phyloP scores from a whole-genome alignment of 2,329 filamentous ascomycete genomes.

The Aspergillus oerlinghausenensis region DNA sequence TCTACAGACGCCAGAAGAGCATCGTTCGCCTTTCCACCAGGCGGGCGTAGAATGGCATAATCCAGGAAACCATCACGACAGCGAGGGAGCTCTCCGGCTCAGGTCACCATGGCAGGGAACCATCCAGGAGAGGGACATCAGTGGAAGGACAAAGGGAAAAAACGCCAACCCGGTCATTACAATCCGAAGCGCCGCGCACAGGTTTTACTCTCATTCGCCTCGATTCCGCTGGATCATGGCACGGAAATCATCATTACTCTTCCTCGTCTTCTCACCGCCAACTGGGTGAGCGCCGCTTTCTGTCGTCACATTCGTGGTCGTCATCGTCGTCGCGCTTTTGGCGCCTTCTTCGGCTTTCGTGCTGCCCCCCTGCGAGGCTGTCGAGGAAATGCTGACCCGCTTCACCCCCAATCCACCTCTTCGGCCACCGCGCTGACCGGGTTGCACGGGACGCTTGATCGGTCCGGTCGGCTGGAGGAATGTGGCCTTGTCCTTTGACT shows the following conservation, averaged over 20 bases:
- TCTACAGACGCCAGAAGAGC: neutral
- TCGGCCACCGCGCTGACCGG: slow-evolving; percentile 38
- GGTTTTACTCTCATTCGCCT: slow-evolving; percentile 19
- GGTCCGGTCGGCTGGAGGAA: slow-evolving; percentile 30
- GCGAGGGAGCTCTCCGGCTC: no score
- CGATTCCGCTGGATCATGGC: slow-evolving; percentile 47
- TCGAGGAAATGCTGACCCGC: slow-evolving; percentile 27
- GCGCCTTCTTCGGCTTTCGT: neutral
- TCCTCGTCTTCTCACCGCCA: slow-evolving; percentile 32
- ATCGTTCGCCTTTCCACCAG: no score
- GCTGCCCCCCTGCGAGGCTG: slow-evolving; percentile 2
- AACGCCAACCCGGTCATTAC: slow-evolving; percentile 27
- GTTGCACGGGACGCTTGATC: slow-evolving; percentile 45
- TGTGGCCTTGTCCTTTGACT: slow-evolving; percentile 32
- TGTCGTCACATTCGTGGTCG: slow-evolving; percentile 25
- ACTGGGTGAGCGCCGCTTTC: slow-evolving; percentile 10
- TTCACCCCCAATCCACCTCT: slow-evolving; percentile 49
- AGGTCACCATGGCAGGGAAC: slow-evolving; percentile 6
- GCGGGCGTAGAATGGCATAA: no score
- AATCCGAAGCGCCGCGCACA: slow-evolving; percentile 17
- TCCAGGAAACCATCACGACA: no score
- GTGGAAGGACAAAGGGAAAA: slow-evolving; percentile 6
- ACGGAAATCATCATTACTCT: slow-evolving; percentile 57
- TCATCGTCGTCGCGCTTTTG: slow-evolving; percentile 20
- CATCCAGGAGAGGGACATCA: slow-evolving; percentile 7